Base-by-base conservation (phyloP, 805 yeast genomes). In the Candida dendrica region DNA sequence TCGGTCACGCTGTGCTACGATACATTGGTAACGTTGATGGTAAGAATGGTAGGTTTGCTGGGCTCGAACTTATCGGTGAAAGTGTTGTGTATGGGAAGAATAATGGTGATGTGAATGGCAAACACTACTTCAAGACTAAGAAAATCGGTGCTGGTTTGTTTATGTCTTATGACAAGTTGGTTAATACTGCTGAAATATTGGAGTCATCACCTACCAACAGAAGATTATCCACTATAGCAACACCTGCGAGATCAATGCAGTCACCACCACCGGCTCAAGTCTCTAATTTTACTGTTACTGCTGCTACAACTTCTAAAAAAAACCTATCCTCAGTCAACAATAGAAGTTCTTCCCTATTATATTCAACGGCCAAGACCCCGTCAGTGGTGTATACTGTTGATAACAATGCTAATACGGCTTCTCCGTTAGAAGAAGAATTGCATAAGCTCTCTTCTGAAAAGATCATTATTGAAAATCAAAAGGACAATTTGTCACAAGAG, bases 21-120 rank as follows among this genome's bases (percentile, higher is more conserved):
- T 90, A 74, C 60, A 68, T 80, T 17, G 98, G 96, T 1, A 61
- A 72, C 2, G 86, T 91, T 15, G 74, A 79, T 18, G 81, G 81
- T 18, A 87, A 85, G 55, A 61, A 64, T 6, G 95, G 96, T 0
- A 68, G 71, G 10, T 91, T 81, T 66, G 96, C 90, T 5, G 98
- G 98, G 3, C 72, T 91, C 6, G 97, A 91, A 58, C 65, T 91
- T 35, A 53, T 79, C n/a, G 90, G 85, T 2, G 80, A 79, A 1
- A 72, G 76, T 34, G 64, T 74, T 0, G 56, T 66, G 5, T 68
- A 76, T 42, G 98, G 98, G 18, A 85, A 87, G 60, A 93, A 91
- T 56, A 75, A 78, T 42, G 98, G 98, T n/a, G 73, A 75, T 34
- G 88, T 80, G 36, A 75, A 81, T 43, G 95, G 95, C 0, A 57